Evolutionary conservation across 2,329 filamentous ascomycete species (phyloP), one percentile per base, ranked within the genome.

Genomic region (Penicillium corylophilum): DNA sequence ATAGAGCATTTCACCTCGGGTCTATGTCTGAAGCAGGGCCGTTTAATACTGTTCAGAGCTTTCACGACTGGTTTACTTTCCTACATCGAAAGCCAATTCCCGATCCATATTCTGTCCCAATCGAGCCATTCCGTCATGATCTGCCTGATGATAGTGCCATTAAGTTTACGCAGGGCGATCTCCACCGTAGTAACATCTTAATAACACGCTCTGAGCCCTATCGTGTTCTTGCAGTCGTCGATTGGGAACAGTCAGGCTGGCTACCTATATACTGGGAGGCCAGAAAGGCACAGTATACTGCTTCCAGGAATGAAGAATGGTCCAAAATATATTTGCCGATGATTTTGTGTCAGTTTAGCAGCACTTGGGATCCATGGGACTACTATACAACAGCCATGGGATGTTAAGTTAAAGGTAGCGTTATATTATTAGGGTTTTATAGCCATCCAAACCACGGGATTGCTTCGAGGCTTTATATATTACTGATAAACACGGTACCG

Each of bases 171-270:
- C 68, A 71, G 54, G 61, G 57, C 23, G 69, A 73, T 58, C 61
- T 73, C 31, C 66, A 71, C 54, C 66, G 46, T 28, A 66, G 62
- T 38, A 72, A 71, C 38, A 61, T 72, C 35, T 62, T 71, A n/a
- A 39, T 70, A 22, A 61, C 61, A 16, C 16, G 50, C 18, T 24
- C 50, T 31, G 16, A 24, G 6, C 66, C 53, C 10, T 60, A 58
- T 39, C 53, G 46, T 50, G 51, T 71, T 29, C 16, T 39, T 9
- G 16, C 35, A 22, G 13, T 39, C 20, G 16, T 39, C 35, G 29
- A 33, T 33, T 33, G 29, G 29, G 29, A 33, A 33, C 29, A 33
- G 23, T 63, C 65, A 9, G 64, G 60, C 22, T 70, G 64, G 67
- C 48, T 66, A 36, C 65, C 66, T 43, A 60, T 43, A 20, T 70